Conservation (phyloP, 768 basidiomycete species). For the Mycena venus region DNA sequence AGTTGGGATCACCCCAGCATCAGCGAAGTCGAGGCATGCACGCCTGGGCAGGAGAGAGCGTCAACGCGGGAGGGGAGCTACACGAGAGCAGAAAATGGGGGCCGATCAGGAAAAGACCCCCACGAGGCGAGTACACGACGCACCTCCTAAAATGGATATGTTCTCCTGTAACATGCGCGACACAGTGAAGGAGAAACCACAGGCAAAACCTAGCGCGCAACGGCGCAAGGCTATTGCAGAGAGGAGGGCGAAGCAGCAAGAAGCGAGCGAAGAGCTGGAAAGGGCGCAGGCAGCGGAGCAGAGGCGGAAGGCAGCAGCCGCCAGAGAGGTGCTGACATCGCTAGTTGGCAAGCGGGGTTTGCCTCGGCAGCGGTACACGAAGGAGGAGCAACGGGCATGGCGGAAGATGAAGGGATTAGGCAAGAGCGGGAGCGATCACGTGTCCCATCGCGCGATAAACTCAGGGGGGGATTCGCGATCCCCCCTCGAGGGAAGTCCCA, state of each 20-base stretch:
- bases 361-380: background rate
- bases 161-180: background rate
- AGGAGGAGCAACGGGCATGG: conserved; percentile 2
- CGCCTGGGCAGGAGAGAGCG: background rate
- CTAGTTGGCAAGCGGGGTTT: background rate
- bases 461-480: conserved; percentile 24
- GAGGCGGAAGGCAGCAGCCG: background rate
- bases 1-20: background rate
- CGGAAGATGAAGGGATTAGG: background rate
- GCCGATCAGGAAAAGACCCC: background rate
- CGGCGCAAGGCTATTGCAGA: conserved; percentile 2
- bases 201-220: background rate
- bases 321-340: background rate
- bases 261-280: too few relatives aligned
- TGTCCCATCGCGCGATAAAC: conserved; percentile 1
- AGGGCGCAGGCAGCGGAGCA: background rate
- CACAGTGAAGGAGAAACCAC: background rate
- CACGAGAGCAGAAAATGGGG: background rate
- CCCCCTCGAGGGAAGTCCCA: conserved; percentile 27
- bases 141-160: background rate
- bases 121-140: background rate
- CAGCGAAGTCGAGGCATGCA: background rate
- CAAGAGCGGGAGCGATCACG: background rate
- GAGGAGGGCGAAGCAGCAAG: background rate
- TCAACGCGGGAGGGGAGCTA: background rate